phyloP scores from a whole-genome alignment of 164 flowering plant genomes.

The Berberis thunbergii region DNA sequence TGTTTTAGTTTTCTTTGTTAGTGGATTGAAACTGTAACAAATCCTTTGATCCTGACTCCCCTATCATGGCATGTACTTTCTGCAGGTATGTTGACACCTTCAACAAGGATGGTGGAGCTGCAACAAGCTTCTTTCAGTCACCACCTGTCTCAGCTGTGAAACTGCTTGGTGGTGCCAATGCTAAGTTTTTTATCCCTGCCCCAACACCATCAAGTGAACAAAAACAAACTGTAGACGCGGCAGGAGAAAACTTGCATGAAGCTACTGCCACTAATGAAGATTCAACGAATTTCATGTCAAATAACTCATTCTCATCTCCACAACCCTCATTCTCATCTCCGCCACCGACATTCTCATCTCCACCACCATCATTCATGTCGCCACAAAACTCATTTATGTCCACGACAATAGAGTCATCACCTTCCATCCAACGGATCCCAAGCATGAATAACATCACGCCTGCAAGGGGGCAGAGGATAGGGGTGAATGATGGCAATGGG shows the following conservation, averaged over 20 bases:
- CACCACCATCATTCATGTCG: slow-evolving; percentile 7
- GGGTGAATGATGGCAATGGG: slow-evolving; percentile 13
- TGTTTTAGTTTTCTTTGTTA: background rate
- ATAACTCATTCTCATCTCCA: slow-evolving; percentile 27
- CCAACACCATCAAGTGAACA: slow-evolving; percentile 34
- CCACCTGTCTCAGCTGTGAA: slow-evolving; percentile 58
- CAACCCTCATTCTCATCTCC: background rate
- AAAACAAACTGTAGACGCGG: slow-evolving; percentile 16
- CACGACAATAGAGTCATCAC: slow-evolving; percentile 11
- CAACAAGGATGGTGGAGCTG: slow-evolving; percentile 62
- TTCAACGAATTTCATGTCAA: slow-evolving; percentile 24
- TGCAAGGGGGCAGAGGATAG: slow-evolving; percentile 9
- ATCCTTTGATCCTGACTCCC: background rate
- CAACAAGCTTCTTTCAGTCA: slow-evolving; percentile 56
- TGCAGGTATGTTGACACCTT: slow-evolving; percentile 97
- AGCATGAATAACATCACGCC: slow-evolving; percentile 57
- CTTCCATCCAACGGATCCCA: slow-evolving; percentile 51
- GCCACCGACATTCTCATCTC: slow-evolving; percentile 15
- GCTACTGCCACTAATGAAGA: slow-evolving; percentile 19
- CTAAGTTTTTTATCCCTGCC: slow-evolving; percentile 74
- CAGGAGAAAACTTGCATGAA: slow-evolving; percentile 27
- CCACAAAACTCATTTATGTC: no score
- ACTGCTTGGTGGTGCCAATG: slow-evolving; percentile 34
- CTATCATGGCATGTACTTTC: slow-evolving; percentile 7
- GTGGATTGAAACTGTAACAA: background rate